These are phyloP conservation scores for Metschnikowia shivogae DNA, from an alignment of 805 yeast genomes.

Conservation along the genomic window DNA sequence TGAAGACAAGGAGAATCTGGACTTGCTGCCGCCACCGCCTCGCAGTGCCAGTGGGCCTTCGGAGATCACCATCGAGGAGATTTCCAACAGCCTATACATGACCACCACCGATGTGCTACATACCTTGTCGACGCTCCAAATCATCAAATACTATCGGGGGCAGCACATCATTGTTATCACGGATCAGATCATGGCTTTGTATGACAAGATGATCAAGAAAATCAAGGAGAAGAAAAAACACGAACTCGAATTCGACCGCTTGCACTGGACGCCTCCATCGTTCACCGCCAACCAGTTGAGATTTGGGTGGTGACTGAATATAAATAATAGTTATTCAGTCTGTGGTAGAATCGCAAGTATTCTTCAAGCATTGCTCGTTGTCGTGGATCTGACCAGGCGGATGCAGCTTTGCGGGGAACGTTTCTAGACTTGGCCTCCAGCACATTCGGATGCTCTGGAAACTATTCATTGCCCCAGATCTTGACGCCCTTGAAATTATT, in stretches of 20 bases:
- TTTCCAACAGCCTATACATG: constrained; percentile 83
- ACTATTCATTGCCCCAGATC: constrained; percentile 55
- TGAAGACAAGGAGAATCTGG: constrained; percentile 24
- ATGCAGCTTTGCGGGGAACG: no score
- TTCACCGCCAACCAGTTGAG: constrained; percentile 93
- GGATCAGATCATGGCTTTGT: constrained; percentile 72
- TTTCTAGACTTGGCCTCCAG: no score
- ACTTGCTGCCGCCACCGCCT: constrained; percentile 17
- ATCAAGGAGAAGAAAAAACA: constrained; percentile 68
- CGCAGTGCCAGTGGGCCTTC: constrained; percentile 17
- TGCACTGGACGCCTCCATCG: constrained; percentile 93
- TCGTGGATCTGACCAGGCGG: no score
- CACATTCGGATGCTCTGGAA: neutral
- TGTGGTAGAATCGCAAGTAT: neutral
- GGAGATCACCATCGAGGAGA: constrained; percentile 85
- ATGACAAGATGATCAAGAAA: constrained; percentile 54
- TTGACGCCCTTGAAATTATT: constrained; percentile 34
- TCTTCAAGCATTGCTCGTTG: no score
- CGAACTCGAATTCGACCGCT: constrained; percentile 62
- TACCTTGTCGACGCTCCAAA: constrained; percentile 85
- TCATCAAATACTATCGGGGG: constrained; percentile 89
- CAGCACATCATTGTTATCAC: constrained; percentile 87
- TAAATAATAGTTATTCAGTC: neutral
- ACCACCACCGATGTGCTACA: constrained; percentile 94
- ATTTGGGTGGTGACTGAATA: constrained; percentile 74